phyloP scores from a whole-genome alignment of 192 early-diverging fungal species.

The Chytriomyces sp. region DNA sequence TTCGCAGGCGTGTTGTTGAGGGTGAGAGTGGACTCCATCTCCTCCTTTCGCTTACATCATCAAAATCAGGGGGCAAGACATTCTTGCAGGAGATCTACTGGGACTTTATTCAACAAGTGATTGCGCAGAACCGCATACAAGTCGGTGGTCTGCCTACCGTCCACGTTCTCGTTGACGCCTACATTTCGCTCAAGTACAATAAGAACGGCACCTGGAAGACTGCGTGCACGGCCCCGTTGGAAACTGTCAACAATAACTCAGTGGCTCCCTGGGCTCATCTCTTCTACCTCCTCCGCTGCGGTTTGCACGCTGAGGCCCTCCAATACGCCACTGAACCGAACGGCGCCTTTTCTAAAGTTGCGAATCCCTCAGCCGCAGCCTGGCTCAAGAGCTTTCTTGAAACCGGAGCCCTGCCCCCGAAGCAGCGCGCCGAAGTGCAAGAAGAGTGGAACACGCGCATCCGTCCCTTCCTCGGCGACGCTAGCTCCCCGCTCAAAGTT shows the following conservation, averaged over 20 bases:
- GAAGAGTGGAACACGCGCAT: constrained; percentile 59
- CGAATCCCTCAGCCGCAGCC: background rate
- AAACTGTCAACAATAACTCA: constrained; percentile 19
- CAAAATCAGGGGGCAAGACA: constrained; percentile 17
- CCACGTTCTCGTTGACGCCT: constrained; percentile 68
- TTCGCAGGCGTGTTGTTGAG: constrained; percentile 18
- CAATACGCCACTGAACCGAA: constrained; percentile 65
- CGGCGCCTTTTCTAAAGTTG: constrained; percentile 12
- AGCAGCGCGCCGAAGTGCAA: constrained; percentile 58
- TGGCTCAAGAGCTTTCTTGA: constrained; percentile 36
- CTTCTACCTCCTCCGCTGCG: constrained; percentile 79
- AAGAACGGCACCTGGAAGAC: constrained; percentile 52
- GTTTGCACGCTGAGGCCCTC: constrained; percentile 67
- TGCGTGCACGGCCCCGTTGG: constrained; percentile 16
- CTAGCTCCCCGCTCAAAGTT: constrained; percentile 31
- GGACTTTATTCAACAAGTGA: constrained; percentile 29
- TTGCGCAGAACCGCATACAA: constrained; percentile 37
- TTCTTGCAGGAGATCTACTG: constrained; percentile 41
- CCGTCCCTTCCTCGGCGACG: constrained; percentile 37
- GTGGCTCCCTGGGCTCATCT: constrained; percentile 85
- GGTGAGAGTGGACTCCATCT: constrained; percentile 1
- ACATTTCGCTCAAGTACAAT: constrained; percentile 69
- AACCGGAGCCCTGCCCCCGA: constrained; percentile 50
- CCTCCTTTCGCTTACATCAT: background rate
- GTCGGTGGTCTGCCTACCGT: constrained; percentile 84